Percentiles rank a stretch among this genome's conserved stretches.
phyloP scores from a whole-genome alignment of 306 rosid species.

The Prunus mira region DNA sequence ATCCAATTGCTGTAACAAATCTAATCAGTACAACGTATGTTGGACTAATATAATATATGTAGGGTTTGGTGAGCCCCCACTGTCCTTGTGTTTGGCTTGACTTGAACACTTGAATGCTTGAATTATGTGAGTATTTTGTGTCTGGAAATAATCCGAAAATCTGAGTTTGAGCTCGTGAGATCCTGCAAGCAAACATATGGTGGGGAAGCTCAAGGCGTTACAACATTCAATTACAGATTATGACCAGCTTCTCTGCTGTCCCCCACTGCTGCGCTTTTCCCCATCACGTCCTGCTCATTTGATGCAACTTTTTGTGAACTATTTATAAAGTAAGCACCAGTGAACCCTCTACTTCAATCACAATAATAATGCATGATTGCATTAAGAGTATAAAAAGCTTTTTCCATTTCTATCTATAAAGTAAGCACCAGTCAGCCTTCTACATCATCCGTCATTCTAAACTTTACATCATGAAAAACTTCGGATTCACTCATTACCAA shows the following conservation, averaged over 20 bases:
- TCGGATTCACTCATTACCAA: too few relatives aligned
- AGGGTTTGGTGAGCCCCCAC: background rate
- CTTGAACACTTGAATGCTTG: background rate
- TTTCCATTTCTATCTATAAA: too few relatives aligned
- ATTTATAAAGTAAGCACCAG: background rate
- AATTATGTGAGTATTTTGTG: background rate
- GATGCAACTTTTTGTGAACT: background rate
- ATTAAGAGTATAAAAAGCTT: too few relatives aligned
- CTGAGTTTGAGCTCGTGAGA: constrained; percentile 7
- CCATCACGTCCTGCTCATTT: background rate
- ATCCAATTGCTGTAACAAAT: too few relatives aligned
- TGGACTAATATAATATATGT: too few relatives aligned
- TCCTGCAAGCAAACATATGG: background rate
- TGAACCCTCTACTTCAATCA: background rate
- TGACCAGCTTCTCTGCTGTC: background rate
- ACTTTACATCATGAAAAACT: too few relatives aligned
- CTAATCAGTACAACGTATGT: too few relatives aligned
- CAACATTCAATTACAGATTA: background rate
- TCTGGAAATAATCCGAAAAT: background rate
- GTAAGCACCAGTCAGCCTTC: too few relatives aligned
- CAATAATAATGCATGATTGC: background rate
- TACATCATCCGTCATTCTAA: too few relatives aligned
- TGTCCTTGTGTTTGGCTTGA: background rate
- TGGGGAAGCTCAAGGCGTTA: background rate
- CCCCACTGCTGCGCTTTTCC: background rate